These are phyloP conservation scores for Solanum rostratum DNA, from an alignment of 257 asterid species.

Conservation along the genomic window DNA sequence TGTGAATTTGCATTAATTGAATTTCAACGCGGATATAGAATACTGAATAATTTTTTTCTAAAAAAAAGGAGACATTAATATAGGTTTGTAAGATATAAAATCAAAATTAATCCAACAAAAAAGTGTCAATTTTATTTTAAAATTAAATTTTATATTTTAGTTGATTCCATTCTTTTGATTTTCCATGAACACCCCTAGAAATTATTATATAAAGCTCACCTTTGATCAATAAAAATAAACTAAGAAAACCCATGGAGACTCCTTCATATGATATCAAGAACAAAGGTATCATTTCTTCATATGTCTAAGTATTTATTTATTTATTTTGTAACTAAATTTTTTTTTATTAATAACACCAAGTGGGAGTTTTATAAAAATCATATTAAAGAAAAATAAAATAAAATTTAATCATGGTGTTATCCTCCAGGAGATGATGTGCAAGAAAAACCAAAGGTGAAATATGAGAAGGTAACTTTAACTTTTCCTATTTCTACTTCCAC, in stretches of 20 bases:
- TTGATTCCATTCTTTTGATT: neutral
- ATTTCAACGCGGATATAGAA: neutral
- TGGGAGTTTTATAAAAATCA: neutral
- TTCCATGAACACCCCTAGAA: neutral
- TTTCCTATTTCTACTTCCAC: neutral
- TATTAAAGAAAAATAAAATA: neutral
- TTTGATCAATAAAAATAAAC: neutral
- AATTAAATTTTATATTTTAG: neutral
- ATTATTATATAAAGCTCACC: neutral
- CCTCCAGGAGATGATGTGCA: neutral
- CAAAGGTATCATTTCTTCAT: neutral
- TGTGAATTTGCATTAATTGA: neutral
- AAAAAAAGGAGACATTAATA: neutral
- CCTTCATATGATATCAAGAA: neutral
- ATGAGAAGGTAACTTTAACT: neutral
- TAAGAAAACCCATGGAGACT: neutral
- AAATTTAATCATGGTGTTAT: neutral
- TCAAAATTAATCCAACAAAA: neutral
- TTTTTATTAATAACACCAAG: neutral
- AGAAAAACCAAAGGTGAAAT: neutral
- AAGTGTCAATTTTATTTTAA: neutral
- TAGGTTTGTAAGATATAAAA: no score
- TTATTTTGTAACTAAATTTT: neutral
- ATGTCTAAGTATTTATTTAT: neutral
- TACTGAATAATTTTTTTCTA: accelerated